Evolutionary conservation across 345 rosid genomes (phyloP).

Genomic region (Litchi chinensis): DNA sequence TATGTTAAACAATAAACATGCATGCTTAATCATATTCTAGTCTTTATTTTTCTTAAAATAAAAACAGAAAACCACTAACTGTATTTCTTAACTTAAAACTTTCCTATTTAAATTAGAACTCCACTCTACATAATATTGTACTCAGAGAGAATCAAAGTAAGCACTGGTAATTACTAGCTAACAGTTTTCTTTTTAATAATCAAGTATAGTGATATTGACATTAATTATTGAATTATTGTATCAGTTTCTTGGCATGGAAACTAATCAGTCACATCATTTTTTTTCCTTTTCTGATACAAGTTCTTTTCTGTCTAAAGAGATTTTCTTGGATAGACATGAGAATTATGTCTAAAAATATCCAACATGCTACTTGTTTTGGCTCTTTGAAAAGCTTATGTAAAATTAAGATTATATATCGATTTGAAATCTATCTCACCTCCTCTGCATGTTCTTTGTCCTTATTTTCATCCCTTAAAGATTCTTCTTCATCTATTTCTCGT

Average conservation of each 20-base stretch:
- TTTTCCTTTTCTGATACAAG: neutral
- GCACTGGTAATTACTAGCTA: too few relatives aligned
- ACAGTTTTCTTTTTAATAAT: too few relatives aligned
- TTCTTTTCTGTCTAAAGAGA: neutral
- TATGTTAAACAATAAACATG: neutral
- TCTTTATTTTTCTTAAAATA: neutral
- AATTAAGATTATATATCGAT: neutral
- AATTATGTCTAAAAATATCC: neutral
- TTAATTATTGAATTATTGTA: neutral
- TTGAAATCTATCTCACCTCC: conserved; percentile 6
- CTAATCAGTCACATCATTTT: neutral
- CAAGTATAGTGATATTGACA: too few relatives aligned
- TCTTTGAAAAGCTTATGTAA: neutral
- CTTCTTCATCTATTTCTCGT: conserved; percentile 15
- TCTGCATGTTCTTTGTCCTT: conserved; percentile 4
- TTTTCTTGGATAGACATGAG: neutral
- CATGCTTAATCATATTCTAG: neutral
- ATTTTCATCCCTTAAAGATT: conserved; percentile 15
- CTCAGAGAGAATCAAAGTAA: neutral
- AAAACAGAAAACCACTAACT: neutral
- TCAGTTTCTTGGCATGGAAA: neutral
- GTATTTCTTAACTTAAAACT: neutral
- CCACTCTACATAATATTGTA: neutral
- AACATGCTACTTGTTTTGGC: neutral
- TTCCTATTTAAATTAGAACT: neutral